phyloP scores from a whole-genome alignment of 495 filamentous ascomycete genomes.

The Aspergillus wentii region DNA sequence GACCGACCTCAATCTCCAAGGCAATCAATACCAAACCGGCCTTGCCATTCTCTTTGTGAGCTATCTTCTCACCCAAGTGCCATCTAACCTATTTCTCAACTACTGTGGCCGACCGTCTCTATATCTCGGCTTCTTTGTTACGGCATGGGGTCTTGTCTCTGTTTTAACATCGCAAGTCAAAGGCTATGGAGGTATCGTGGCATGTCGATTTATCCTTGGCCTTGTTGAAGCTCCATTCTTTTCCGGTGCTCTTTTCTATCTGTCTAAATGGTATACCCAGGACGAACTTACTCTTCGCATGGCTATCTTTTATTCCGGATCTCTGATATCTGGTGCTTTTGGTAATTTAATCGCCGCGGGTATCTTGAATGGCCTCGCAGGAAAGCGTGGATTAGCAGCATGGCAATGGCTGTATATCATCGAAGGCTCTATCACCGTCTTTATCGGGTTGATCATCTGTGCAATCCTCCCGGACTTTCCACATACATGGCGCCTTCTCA shows the following conservation, averaged over 20 bases:
- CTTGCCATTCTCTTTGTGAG: conserved; percentile 39
- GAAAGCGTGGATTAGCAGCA: conserved; percentile 13
- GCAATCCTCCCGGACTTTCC: conserved; percentile 34
- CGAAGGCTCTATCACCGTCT: conserved; percentile 24
- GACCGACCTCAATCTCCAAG: conserved; percentile 27
- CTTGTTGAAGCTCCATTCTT: conserved; percentile 38
- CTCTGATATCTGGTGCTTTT: conserved; percentile 50
- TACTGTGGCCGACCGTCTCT: conserved; percentile 28
- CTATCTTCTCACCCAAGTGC: conserved; percentile 30
- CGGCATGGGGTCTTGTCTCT: conserved; percentile 40
- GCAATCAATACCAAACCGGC: conserved; percentile 29
- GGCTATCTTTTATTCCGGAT: conserved; percentile 51
- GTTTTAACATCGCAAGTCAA: conserved; percentile 35
- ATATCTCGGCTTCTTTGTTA: conserved; percentile 32
- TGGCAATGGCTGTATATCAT: conserved; percentile 43
- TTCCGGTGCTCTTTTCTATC: conserved; percentile 34
- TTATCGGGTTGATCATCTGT: conserved; percentile 21
- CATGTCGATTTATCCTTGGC: conserved; percentile 36
- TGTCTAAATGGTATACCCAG: conserved; percentile 48
- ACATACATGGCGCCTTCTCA: conserved; percentile 29
- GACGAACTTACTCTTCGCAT: conserved; percentile 42
- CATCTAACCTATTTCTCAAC: conserved; percentile 48
- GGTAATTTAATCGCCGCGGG: conserved; percentile 46
- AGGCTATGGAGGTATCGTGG: conserved; percentile 39
- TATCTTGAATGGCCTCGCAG: conserved; percentile 21